Evolutionary conservation across 2,329 filamentous ascomycete species (phyloP), one percentile per base, ranked within the genome.

Genomic region (Diatrype stigma): DNA sequence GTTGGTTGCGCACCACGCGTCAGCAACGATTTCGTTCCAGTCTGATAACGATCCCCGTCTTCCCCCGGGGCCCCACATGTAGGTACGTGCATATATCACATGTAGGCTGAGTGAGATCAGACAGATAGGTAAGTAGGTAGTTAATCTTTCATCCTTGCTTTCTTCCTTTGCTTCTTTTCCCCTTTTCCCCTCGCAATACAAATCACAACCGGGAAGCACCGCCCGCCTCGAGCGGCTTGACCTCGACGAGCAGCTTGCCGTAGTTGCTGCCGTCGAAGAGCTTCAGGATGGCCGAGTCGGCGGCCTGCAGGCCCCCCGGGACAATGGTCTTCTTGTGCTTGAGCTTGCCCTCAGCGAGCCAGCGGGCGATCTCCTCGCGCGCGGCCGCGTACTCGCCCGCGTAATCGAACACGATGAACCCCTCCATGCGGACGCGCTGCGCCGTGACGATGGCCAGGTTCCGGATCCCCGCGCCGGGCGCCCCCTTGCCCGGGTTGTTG

Each of bases 331-430:
- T 86, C 65, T 85, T 84, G 51, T 83, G 72, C 77, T 88, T 82
- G 56, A 92, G 68, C 71, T 85, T 89, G 46, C 88, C 88, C 64
- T 89, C 82, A 2, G 73, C 71, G n/a, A 90, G 64, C 87, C 87
- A 91, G 56, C 79, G 67, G 1, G 77, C 77, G 14, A 91, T 71
- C 59, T 90, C 76, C 63, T 78, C 72, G 57, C 79, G 70, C 1
- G 85, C 88, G 40, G 70, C 66, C 0, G 75, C 63, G 63, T 79
- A 87, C 61, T 85, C 75, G 48, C 78, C 71, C 4, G 67, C 69
- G 61, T 78, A 89, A 65, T 91, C 88, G 50, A 88, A 80, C 46
- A 90, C 79, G 55, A 91, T 85, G 69, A 92, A 91, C 0, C 86
- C 86, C 70, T 86, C 77, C 75, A 89, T 82, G 48, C 71, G 77